Conservation (phyloP, 768 basidiomycete species). For the Mycena polygramma region DNA sequence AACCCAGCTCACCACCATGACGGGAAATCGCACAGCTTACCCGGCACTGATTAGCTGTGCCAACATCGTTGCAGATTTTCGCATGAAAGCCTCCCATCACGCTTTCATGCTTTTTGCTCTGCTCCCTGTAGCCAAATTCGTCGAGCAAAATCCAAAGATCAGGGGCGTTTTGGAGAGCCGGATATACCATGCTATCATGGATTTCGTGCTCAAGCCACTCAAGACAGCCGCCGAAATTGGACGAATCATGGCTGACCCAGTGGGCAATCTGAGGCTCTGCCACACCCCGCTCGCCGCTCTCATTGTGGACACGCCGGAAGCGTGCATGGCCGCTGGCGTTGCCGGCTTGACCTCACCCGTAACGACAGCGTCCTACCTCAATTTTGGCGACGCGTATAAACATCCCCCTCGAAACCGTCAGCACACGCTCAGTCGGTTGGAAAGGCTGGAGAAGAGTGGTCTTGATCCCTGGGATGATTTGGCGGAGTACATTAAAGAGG, state of each 20-base stretch:
- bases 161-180: conserved; percentile 31
- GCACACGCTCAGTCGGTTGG: conserved; percentile 22
- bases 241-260: conserved; percentile 38
- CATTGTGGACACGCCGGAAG: conserved; percentile 41
- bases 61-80: conserved; percentile 33
- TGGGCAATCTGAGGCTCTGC: conserved; percentile 33
- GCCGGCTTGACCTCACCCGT: conserved; percentile 36
- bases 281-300: conserved; percentile 36
- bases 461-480: conserved; percentile 21
- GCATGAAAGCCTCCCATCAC: conserved; percentile 34
- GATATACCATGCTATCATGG: conserved; percentile 37
- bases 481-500: background rate
- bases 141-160: conserved; percentile 26
- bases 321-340: conserved; percentile 28
- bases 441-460: background rate
- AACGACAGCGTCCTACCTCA: conserved; percentile 29
- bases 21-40: conserved; percentile 31
- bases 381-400: conserved; percentile 37
- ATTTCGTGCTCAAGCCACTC: conserved; percentile 35
- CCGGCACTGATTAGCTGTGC: conserved; percentile 35
- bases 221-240: conserved; percentile 37
- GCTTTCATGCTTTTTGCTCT: conserved; percentile 39
- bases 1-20: conserved; percentile 38
- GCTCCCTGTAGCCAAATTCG: conserved; percentile 41
- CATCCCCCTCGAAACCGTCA: conserved; percentile 33